Evolutionary conservation across 805 yeast genomes (phyloP), one percentile per base, ranked within the genome.

Genomic region (Wickerhamiella alocasiicola): DNA sequence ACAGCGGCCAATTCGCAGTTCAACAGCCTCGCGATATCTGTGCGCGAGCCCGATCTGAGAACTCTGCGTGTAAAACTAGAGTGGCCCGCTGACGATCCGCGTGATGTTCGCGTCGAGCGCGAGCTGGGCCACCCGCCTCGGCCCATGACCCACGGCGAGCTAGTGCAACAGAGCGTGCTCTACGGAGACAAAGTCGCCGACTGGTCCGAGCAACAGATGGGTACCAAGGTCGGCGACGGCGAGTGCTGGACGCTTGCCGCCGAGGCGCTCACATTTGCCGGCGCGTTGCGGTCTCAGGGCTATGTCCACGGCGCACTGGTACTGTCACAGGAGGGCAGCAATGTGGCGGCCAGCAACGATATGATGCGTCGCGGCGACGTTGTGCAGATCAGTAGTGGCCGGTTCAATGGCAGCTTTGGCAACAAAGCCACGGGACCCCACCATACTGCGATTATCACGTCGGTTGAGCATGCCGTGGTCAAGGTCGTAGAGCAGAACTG

Each of bases 91-190:
- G 54, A 58, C 12, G 54, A 66, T 31, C 53, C 67, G 1, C 68
- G 67, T 15, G 46, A 56, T 1, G 54, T 65, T 41, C 46, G 60
- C 9, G 62, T 65, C 5, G 50, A 56, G 33, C 45, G 61, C 9
- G 47, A 55, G 5, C 56, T 55, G 29, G 60, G 57, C 40, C 63
- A 66, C 3, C 70, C 72, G 15, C 73, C 73, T 3, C 62, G 61
- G 19, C 51, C 47, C 5, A 56, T 60, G 17, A 38, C 47, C 18
- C 40, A 34, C 2, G 44, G 36, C 6, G 59, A 59, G 32, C 49
- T 62, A 9, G 45, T 44, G 16, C 51, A 46, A 27, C 47, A 47
- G 36, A 44, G 48, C 27, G 26, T 39, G n/a, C 49, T 45, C 35
- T 59, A 55, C 31, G 63, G 64, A 18, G 53, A 54, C 12, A 31